Evolutionary conservation across 2,329 filamentous ascomycete species (phyloP).

Genomic region (Monosporascus sp.): DNA sequence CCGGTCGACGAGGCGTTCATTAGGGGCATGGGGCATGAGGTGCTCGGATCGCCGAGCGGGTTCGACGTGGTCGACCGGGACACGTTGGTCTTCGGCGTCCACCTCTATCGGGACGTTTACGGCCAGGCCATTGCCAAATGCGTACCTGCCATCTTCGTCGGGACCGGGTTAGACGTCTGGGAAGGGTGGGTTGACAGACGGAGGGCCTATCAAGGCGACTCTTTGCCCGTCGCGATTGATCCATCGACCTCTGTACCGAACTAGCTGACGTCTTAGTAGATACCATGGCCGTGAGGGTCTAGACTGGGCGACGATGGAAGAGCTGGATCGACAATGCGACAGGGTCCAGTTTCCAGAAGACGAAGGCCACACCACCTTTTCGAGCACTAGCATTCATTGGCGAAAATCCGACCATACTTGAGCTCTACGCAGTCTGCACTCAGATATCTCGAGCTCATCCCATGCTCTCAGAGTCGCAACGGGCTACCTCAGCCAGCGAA

Average conservation of each 20-base stretch:
- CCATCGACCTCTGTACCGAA: too few relatives aligned
- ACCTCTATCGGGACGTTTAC: constrained; percentile 53
- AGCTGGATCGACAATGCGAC: constrained; percentile 27
- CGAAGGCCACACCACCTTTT: constrained; percentile 32
- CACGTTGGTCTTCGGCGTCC: constrained; percentile 57
- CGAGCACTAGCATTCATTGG: constrained; percentile 38
- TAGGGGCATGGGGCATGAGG: constrained; percentile 45
- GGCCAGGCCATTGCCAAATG: constrained; percentile 40
- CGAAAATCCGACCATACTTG: constrained; percentile 1
- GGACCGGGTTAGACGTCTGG: constrained; percentile 49
- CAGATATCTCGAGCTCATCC: too few relatives aligned
- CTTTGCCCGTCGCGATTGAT: too few relatives aligned
- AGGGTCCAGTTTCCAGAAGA: constrained; percentile 34
- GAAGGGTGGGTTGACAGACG: constrained; percentile 34
- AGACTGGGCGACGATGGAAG: constrained; percentile 27
- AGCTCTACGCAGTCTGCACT: too few relatives aligned
- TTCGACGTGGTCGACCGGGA: constrained; percentile 42
- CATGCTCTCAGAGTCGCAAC: too few relatives aligned
- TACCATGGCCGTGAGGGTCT: constrained; percentile 7
- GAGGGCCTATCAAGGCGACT: too few relatives aligned
- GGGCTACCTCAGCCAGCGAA: too few relatives aligned
- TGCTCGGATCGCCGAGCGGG: constrained; percentile 47
- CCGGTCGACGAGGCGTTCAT: constrained; percentile 47
- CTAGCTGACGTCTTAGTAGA: constrained; percentile 1
- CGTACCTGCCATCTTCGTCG: constrained; percentile 52